Base-by-base conservation (phyloP, 1,284 basidiomycete species). In the Austropuccinia psidii region DNA sequence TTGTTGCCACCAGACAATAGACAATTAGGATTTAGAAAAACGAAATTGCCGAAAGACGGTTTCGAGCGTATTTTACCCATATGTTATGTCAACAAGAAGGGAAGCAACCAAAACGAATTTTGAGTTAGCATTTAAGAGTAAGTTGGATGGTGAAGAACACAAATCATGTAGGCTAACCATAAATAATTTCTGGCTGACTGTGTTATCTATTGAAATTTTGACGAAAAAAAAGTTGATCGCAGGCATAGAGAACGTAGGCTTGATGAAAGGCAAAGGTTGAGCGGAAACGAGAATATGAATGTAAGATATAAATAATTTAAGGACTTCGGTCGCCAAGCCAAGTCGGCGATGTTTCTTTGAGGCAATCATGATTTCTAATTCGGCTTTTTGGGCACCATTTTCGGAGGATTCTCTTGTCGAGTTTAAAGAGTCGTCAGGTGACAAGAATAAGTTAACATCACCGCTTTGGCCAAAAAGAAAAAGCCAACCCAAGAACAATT, bases 391-490 rank as follows among this genome's bases (percentile, higher is more conserved):
- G 5, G 5, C 5, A 31, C 52, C 13, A 29, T 61, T 24, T 58
- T 27, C 31, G 8, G 8, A 19, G 35, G 13, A 81, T 82, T 78
- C 41, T 87, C 86, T 29, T 41, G 49, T 41, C 24, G 35, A 27
- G 13, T 24, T 27, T 24, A 37, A 41, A 17, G 65, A 39, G 41
- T 52, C 37, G 33, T 54, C 58, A 29, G 35, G n/a, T 24, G 88
- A 88, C 70, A 96, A 82, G 80, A 97, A 96, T 33, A 96, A 82
- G 79, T 97, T 97, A 49, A 94, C 91, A 79, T 97, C 93, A 37
- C 94, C 94, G 17, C 65, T 68, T 54, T 27, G 24, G 19, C 33
- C 13, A n/a, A n/a, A n/a, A n/a, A n/a, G n/a, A n/a, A n/a, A n/a
- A n/a, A n/a, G n/a, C n/a, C n/a, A n/a, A n/a, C n/a, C n/a, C n/a